Percentiles rank a stretch among this genome's conserved stretches.
Conservation (phyloP, 163 green algal genomes). For the Picocystis sp. region DNA sequence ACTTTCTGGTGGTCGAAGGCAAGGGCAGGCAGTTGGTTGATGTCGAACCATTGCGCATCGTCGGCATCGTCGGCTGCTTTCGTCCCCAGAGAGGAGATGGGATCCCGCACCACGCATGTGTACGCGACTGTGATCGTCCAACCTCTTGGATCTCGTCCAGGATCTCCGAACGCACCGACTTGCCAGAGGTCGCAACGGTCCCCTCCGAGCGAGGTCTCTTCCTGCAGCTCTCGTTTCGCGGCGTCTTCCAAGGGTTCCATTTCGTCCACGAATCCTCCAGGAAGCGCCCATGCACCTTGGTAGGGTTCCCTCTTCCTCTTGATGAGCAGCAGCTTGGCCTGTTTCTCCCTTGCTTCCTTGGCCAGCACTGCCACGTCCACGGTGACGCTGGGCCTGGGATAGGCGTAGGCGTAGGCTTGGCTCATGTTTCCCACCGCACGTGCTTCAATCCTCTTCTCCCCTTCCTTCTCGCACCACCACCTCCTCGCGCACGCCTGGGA, state of each 20-base stretch:
- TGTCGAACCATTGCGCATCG: constrained; percentile 44
- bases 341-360: neutral
- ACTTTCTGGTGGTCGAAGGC: constrained; percentile 65
- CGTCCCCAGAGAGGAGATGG: constrained; percentile 27
- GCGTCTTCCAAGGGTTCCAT: constrained; percentile 47
- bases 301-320: constrained; percentile 39
- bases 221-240: constrained; percentile 59
- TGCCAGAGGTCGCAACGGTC: constrained; percentile 17
- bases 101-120: constrained; percentile 40
- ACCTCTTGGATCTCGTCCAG: constrained; percentile 60
- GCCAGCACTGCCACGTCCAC: constrained; percentile 57
- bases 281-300: constrained; percentile 54
- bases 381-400: constrained; percentile 51
- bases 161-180: constrained; percentile 36
- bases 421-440: too few species aligned
- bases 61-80: constrained; percentile 63
- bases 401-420: constrained; percentile 19
- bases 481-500: too few species aligned
- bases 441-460: too few species aligned
- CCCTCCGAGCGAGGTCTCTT: constrained; percentile 69
- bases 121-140: constrained; percentile 74
- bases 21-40: constrained; percentile 38
- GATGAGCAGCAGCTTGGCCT: constrained; percentile 58
- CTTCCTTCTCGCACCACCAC: too few species aligned
- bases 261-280: constrained; percentile 75